A percentile compares a stretch with the other conserved stretches of the same genome.
phyloP scores from a whole-genome alignment of 129 eudicot genomes.

The Escallonia herrerae region DNA sequence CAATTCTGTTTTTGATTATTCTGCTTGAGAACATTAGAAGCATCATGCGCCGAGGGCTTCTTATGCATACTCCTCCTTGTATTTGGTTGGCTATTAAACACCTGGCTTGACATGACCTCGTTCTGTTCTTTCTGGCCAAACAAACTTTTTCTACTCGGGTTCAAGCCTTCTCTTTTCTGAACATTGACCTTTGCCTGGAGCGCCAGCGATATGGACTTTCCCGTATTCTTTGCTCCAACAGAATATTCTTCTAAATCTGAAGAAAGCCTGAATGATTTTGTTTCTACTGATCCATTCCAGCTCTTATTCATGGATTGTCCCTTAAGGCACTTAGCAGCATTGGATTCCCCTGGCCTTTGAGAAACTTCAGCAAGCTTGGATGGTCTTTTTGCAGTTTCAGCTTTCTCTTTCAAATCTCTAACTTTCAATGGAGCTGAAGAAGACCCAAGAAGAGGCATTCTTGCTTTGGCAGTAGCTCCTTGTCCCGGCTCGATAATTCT shows the following conservation, averaged over 20 bases:
- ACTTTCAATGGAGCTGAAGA: conserved; percentile 63
- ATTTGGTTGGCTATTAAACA: conserved; percentile 39
- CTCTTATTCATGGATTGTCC: conserved; percentile 62
- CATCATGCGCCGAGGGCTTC: conserved; percentile 32
- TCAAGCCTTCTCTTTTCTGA: conserved; percentile 74
- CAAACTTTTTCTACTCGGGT: conserved; percentile 21
- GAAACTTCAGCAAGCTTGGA: conserved; percentile 40
- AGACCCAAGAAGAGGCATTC: conserved; percentile 45
- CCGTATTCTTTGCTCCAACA: conserved; percentile 20
- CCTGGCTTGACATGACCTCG: conserved; percentile 23
- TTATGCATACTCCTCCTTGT: conserved; percentile 34
- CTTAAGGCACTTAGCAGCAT: conserved; percentile 43
- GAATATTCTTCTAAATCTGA: conserved; percentile 40
- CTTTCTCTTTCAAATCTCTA: conserved; percentile 55
- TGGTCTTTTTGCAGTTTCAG: conserved; percentile 40
- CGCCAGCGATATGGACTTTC: conserved; percentile 82
- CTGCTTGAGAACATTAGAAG: conserved; percentile 55
- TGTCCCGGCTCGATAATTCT: conserved; percentile 47
- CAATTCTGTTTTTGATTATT: conserved; percentile 92
- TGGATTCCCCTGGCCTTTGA: conserved; percentile 41
- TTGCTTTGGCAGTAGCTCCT: conserved; percentile 14
- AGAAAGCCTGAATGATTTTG: conserved; percentile 29
- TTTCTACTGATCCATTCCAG: conserved; percentile 53
- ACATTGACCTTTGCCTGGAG: conserved; percentile 93
- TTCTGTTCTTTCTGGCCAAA: conserved; percentile 24